Evolutionary conservation across 1,139 yeast genomes (phyloP), one percentile per base, ranked within the genome.

Genomic region (Geotrichum carabidarum): DNA sequence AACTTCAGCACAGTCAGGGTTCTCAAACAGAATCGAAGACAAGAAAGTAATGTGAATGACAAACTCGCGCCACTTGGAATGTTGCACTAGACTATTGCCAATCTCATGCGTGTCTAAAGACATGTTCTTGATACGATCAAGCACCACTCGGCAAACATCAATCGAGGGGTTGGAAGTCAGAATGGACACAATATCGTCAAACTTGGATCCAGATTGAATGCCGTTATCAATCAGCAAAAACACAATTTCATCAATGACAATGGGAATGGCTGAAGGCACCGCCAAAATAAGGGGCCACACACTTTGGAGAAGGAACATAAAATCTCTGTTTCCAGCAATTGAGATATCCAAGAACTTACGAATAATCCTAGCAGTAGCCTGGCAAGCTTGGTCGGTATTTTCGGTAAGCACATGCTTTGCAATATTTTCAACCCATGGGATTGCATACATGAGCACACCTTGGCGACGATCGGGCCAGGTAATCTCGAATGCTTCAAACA

Each of bases 391-490:
- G 1, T 53, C 49, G 55, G 58, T 48, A 53, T 42, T 51, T 3
- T 27, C 37, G 8, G 30, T 6, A 17, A 18, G 27, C 12, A 86
- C 82, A 61, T 80, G 70, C 31, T 75, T 76, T 63, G 82, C 81
- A 32, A 87, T 74, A 62, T 88, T 86, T 40, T 78, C 78, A n/a
- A 86, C 76, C 95, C 96, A 89, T 1, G 94, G 91, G 0, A 88
- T 76, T 11, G 84, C 73, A 64, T 82, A 83, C 60, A 77, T 70
- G 3, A 84, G 72, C 0, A 82, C 78, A 8, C 79, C 74, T 35
- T 72, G 66, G 6, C 69, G 62, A n/a, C 72, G 70, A 40, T 71
- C 71, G 15, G 65, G 67, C 1, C 70, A 60, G 5, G 74, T 64
- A 7, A 74, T 74, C 1, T 77, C 80, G 60, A 77, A 80, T 34